Evolutionary conservation across 345 rosid genomes (phyloP), one percentile per base, ranked within the genome.

Genomic region (Pseudoturritis turrita): DNA sequence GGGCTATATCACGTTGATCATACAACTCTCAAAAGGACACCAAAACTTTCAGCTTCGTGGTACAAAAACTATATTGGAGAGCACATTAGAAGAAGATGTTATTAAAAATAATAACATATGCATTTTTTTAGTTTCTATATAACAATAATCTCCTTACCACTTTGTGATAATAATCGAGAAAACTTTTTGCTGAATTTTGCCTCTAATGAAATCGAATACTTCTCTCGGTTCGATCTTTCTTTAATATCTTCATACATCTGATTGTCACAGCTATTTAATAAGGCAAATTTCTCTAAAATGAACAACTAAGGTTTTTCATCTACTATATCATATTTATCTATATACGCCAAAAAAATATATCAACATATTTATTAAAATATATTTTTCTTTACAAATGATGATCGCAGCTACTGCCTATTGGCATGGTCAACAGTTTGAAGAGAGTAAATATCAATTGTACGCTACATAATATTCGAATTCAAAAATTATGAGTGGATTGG

Each of bases 41-140:
- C 79, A 2, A 91, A 84, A 67, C 68, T 33, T 17, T 91, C 96
- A 22, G 92, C 88, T 70, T 58, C 62, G 9, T 91, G 92, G 96
- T 85, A 77, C 75, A 78, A 58, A 55, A 75, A 77, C 4, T 79
- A 80, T 73, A 81, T 86, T 1, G 77, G 75, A 40, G 69, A 72
- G 51, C 78, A 81, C 31, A 18, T 35, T 19, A 65, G 23, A 64
- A 55, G 13, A 13, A 46, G 15, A 55, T 9, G 10, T 25, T 11
- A 19, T 41, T 45, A 68, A 22, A 12, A 17, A 40, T 52, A 23
- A 29, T 29, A 15, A 4, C 17, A 29, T 17, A 21, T 18, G 25
- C 5, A 10, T 3, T 58, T n/a, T 23, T 9, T 28, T 43, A 9
- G 22, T 13, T 53, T 41, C 6, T 28, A 4, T 35, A 19, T n/a